Base-by-base conservation (phyloP, 73 alveolate genomes). In the Durusdinium trenchii region DNA sequence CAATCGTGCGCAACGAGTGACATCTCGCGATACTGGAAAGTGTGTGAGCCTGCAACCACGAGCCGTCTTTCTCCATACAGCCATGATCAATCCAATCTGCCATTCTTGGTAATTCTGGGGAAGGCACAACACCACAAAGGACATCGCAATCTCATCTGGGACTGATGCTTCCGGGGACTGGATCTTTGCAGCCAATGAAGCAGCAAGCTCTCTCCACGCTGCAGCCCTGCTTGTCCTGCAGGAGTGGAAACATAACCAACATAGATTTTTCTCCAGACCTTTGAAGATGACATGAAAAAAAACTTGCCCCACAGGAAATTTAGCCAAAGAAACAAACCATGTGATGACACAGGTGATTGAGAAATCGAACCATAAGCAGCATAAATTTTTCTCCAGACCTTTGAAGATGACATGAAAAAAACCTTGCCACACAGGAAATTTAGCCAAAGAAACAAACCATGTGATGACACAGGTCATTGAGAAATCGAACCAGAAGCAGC, bases 171-270 rank as follows among this genome's bases (percentile, higher is more conserved):
- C 93, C 6, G 75, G n/a, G 51, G 30, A 9, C 6, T 54, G 40
- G 48, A n/a, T 30, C 38, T 48, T 28, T n/a, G 46, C 75, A 38
- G 48, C 61, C 48, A 82, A 47, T 0, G 50, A 16, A 20, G 93
- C 93, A 1, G 47, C 73, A 0, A 82, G 48, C n/a, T 54, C 93
- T 6, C 93, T 2, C 93, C 93, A 82, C 0, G 93, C 93, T 4
- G 93, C 93, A 1, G 93, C 93, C 7, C 93, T 12, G 51, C 75
- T 48, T 7, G 78, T 64, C 78, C 78, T 64, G 78, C 78, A n/a
- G n/a, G n/a, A 64, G 9, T 7, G 78, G 43, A 64, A 7, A 64
- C 32, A 40, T 64, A 23, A 5, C 78, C 16, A 35, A 64, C 38
- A 23, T 64, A 23, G 23, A 35, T 23, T 5, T 26, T 26, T 5